phyloP scores from a whole-genome alignment of 305 asterid genomes.

The Petunia hybrid region DNA sequence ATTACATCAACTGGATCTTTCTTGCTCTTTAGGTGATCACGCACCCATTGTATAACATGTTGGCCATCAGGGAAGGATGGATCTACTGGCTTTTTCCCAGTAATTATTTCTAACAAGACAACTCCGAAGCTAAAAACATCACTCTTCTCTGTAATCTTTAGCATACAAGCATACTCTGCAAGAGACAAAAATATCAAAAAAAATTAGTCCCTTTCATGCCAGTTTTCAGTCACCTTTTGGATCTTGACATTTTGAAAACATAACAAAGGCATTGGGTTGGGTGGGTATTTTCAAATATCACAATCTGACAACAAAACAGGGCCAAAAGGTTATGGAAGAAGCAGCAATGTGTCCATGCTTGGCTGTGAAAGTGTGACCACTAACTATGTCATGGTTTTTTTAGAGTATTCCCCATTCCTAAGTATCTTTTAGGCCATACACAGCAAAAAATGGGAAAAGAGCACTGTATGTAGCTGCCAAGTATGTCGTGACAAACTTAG shows the following conservation, averaged over 20 bases:
- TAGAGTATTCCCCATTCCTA: conserved; percentile 26
- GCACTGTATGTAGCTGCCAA: conserved; percentile 28
- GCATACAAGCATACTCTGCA: conserved; percentile 84
- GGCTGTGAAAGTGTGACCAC: conserved; percentile 38
- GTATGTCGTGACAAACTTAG: conserved; percentile 37
- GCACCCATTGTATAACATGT: conserved; percentile 85
- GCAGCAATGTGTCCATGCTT: conserved; percentile 28
- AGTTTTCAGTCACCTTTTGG: conserved; percentile 25
- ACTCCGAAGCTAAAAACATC: conserved; percentile 93
- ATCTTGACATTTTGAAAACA: conserved; percentile 3
- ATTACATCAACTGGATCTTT: conserved; percentile 68
- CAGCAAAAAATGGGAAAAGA: background rate
- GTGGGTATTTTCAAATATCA: conserved; percentile 19
- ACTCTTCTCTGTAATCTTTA: conserved; percentile 80
- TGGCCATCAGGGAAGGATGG: conserved; percentile 79
- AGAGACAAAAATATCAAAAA: conserved; percentile 10
- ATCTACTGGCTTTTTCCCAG: conserved; percentile 84
- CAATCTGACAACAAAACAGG: conserved; percentile 33
- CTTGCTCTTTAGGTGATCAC: conserved; percentile 70
- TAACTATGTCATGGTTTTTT: conserved; percentile 32
- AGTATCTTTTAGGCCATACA: conserved; percentile 29
- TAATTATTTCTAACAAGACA: conserved; percentile 78
- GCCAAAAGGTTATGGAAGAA: conserved; percentile 33
- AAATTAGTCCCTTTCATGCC: conserved; percentile 39
- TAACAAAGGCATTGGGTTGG: conserved; percentile 28